A percentile compares a stretch with the other conserved stretches of the same genome.
Conservation (phyloP, 495 filamentous ascomycete species). For the Aspergillus mulundensis region DNA sequence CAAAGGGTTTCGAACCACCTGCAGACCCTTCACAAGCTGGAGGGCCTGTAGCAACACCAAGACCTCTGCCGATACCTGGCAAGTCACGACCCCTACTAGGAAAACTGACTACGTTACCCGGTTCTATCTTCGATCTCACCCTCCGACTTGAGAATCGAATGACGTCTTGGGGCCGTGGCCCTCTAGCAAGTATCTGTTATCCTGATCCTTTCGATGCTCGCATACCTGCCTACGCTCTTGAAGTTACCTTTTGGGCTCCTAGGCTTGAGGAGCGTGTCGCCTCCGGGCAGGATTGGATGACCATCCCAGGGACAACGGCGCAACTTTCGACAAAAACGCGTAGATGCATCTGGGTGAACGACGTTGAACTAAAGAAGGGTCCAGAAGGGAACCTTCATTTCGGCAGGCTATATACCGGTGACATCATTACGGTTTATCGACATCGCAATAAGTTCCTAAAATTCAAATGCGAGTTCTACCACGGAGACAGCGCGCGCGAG, state of each 20-base stretch:
- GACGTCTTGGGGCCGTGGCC: conserved; percentile 71
- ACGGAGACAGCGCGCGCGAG: conserved; percentile 44
- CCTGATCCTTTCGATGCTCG: conserved; percentile 54
- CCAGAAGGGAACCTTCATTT: conserved; percentile 52
- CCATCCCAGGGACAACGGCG: conserved; percentile 48
- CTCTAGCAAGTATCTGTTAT: conserved; percentile 58
- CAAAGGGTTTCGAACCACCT: conserved; percentile 17
- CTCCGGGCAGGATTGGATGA: conserved; percentile 56
- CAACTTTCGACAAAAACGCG: conserved; percentile 71
- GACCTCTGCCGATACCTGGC: conserved; percentile 20
- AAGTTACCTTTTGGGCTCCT: conserved; percentile 66
- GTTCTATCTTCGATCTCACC: conserved; percentile 50
- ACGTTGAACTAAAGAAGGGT: conserved; percentile 45
- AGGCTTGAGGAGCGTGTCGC: conserved; percentile 54
- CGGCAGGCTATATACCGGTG: conserved; percentile 66
- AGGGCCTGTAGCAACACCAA: conserved; percentile 4
- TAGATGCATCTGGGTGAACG: conserved; percentile 70
- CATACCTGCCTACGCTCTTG: conserved; percentile 77
- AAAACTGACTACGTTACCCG: conserved; percentile 38
- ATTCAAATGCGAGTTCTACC: conserved; percentile 51
- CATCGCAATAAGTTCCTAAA: conserved; percentile 42
- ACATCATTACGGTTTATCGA: conserved; percentile 63
- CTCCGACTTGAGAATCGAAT: conserved; percentile 60
- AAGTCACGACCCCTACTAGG: conserved; percentile 42
- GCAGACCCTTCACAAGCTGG: conserved; percentile 8